These are phyloP conservation scores for Aspergillus saccharolyticus DNA, from an alignment of 495 filamentous ascomycete genomes.

Conservation along the genomic window DNA sequence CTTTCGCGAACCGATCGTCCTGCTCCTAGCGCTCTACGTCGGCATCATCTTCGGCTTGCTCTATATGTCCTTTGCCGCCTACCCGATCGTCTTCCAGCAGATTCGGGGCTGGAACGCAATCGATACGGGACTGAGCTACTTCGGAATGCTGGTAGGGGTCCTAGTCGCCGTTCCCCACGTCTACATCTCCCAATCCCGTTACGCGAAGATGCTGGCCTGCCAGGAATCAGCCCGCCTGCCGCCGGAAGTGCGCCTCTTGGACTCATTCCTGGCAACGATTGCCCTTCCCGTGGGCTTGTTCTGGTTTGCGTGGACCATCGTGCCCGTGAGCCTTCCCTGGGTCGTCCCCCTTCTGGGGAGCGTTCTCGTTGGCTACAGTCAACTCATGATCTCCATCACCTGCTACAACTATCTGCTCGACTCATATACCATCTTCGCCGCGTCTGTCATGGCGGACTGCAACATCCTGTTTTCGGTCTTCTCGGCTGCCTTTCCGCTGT, in stretches of 20 bases:
- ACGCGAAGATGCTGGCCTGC: no score
- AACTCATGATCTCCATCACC: neutral
- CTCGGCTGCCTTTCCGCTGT: neutral
- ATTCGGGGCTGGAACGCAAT: neutral
- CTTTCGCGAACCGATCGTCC: constrained; percentile 2
- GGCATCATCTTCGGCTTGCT: neutral
- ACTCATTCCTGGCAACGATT: neutral
- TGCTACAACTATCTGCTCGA: neutral
- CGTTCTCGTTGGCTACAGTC: neutral
- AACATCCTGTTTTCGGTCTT: neutral
- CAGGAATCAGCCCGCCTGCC: neutral
- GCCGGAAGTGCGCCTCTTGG: neutral
- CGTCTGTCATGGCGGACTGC: neutral
- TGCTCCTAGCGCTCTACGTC: neutral
- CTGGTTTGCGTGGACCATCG: constrained; percentile 1
- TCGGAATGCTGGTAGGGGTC: neutral
- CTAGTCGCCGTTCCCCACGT: neutral
- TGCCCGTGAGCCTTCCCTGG: neutral
- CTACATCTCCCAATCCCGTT: neutral
- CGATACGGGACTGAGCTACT: neutral
- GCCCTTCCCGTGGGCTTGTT: neutral
- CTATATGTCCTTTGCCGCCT: constrained; percentile 1
- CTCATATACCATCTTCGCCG: constrained; percentile 1
- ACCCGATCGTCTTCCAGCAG: neutral
- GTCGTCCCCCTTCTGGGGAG: neutral